Evolutionary conservation across 306 rosid genomes (phyloP).

Genomic region (Malus asiatica): DNA sequence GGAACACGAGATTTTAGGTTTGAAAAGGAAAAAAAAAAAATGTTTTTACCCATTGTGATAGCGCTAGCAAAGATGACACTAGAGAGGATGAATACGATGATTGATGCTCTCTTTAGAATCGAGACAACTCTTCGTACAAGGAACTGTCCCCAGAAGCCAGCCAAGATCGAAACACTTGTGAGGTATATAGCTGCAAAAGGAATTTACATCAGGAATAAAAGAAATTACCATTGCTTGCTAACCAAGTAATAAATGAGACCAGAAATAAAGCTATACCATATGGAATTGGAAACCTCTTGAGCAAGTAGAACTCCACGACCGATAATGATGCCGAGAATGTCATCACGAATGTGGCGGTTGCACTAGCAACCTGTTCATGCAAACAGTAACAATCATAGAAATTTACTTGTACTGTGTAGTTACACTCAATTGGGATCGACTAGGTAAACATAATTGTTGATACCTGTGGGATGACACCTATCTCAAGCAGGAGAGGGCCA

Average conservation of each 20-base stretch:
- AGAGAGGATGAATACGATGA: slow-evolving; percentile 81
- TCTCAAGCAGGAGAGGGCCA: slow-evolving; percentile 85
- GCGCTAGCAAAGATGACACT: slow-evolving; percentile 81
- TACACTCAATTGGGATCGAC: background rate
- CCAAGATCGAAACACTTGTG: slow-evolving; percentile 49
- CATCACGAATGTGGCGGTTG: slow-evolving; percentile 92
- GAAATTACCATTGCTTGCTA: background rate
- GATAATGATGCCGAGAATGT: slow-evolving; percentile 80
- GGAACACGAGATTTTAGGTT: background rate
- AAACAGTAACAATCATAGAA: background rate
- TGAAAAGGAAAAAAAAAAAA: background rate
- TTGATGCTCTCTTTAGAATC: slow-evolving; percentile 59
- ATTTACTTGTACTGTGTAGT: background rate
- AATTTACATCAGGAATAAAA: background rate
- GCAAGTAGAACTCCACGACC: slow-evolving; percentile 75
- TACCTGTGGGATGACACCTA: slow-evolving; percentile 88
- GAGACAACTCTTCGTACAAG: slow-evolving; percentile 48
- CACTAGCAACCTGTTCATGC: slow-evolving; percentile 72
- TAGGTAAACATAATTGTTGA: background rate
- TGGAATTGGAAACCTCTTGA: slow-evolving; percentile 81
- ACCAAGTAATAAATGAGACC: background rate
- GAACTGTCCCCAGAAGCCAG: slow-evolving; percentile 85
- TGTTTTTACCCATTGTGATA: slow-evolving; percentile 68
- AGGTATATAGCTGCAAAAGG: slow-evolving; percentile 63
- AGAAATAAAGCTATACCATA: slow-evolving; percentile 40